Evolutionary conservation across 331 rosid genomes (phyloP), one percentile per base, ranked within the genome.

Genomic region (Quercus lobata): DNA sequence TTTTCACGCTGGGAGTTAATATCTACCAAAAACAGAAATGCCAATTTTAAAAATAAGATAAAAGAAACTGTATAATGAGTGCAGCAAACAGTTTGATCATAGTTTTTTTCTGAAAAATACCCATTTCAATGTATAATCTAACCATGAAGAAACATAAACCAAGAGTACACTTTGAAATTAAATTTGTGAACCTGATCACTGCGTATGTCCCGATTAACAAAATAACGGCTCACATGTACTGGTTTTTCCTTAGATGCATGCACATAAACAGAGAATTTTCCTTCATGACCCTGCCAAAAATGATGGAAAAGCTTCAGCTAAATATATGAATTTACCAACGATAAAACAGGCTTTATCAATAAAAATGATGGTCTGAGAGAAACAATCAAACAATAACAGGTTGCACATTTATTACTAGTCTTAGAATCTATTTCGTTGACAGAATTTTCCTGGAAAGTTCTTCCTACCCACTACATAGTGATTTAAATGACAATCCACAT

Each of bases 251-350:
- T 93, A 55, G 99, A 96, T 21, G 99, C 95, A 82, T 96, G 99
- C 81, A 96, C 93, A 72, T 93, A 96, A 79, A 96, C 87, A 69
- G 99, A 96, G 86, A 96, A 96, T 86, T 77, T 96, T 71, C 93
- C 99, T 79, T 96, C 99, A 80, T 96, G 98, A 81, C 98, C 99
- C 99, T 96, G 97, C 74, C 75, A 87, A 82, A 69, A 83, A 77
- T 74, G 69, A 73, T 8, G 63, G 72, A 79, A 72, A 37, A 76
- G 78, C 73, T 19, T 63, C 77, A 74, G 25, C 34, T 29, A 46
- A 78, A 70, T 41, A 78, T 34, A 75, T 54, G 29, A 25, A 60
- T 22, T 10, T 27, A 60, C 25, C 29, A 24, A 12, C 19, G 11
- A 60, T 60, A 60, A 35, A 76, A 78, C 52, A 32, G 55, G 57